Percentiles rank a stretch among this genome's conserved stretches.
phyloP scores from a whole-genome alignment of 1,284 basidiomycete species.

The Ceratobasidium sp. region DNA sequence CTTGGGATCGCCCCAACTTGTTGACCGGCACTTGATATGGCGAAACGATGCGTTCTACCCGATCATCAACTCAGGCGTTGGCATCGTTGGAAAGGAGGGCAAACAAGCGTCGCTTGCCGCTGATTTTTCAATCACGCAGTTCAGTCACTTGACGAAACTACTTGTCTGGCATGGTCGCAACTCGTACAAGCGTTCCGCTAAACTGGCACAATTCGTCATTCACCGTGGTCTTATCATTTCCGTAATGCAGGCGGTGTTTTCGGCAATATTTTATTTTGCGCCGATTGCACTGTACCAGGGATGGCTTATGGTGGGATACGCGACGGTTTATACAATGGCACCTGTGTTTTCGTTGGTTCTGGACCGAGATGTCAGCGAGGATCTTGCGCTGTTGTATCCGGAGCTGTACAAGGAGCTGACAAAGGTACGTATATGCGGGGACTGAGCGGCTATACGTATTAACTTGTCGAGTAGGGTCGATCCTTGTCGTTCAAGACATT shows the following conservation, averaged over 20 bases:
- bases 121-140: constrained; percentile 97
- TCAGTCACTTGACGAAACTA: constrained; percentile 94
- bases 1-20: constrained; percentile 35
- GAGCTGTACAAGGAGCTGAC: constrained; percentile 98
- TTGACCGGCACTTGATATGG: constrained; percentile 33
- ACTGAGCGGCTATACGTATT: constrained; percentile 2
- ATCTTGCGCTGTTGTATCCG: constrained; percentile 94
- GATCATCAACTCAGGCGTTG: constrained; percentile 74
- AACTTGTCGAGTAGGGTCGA: constrained; percentile 73
- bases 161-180: constrained; percentile 98
- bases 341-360: constrained; percentile 97
- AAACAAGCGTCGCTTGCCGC: constrained; percentile 98
- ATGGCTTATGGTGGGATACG: constrained; percentile 98
- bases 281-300: constrained; percentile 99
- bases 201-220: constrained; percentile 98
- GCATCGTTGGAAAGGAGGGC: constrained; percentile 99
- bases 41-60: constrained; percentile 10
- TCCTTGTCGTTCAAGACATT: constrained; percentile 96
- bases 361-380: constrained; percentile 96
- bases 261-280: constrained; percentile 98
- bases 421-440: constrained; percentile 69
- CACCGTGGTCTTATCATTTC: constrained; percentile 98
- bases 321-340: constrained; percentile 98
- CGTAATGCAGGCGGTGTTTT: constrained; percentile 97
- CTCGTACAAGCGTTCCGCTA: constrained; percentile 97